Conservation (phyloP, 768 basidiomycete genomes). For the Kwoniella europaea region DNA sequence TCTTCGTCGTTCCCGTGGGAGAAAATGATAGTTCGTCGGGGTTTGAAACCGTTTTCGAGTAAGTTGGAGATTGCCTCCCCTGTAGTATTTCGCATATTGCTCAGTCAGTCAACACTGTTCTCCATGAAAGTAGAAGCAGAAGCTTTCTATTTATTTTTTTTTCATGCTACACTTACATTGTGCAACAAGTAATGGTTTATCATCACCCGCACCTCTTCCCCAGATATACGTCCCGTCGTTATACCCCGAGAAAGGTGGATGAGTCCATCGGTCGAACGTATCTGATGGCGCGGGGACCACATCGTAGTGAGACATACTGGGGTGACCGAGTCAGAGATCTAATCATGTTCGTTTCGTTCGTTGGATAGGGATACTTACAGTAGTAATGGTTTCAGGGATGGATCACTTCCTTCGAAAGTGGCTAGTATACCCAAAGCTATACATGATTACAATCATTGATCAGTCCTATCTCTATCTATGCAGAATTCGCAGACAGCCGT, state of each 20-base stretch:
- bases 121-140: background rate
- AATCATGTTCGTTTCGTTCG: too few species aligned
- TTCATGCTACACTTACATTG: slow-evolving; percentile 39
- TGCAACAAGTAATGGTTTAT: slow-evolving; percentile 54
- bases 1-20: slow-evolving; percentile 56
- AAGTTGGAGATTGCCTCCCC: slow-evolving; percentile 55
- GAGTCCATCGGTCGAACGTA: slow-evolving; percentile 53
- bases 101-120: background rate
- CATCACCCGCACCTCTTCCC: slow-evolving; percentile 53
- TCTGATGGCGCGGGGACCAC: slow-evolving; percentile 53
- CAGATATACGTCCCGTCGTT: slow-evolving; percentile 50
- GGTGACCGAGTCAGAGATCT: background rate
- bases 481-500: too few species aligned
- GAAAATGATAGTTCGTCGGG: slow-evolving; percentile 51
- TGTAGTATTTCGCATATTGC: slow-evolving; percentile 10
- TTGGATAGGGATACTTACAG: slow-evolving; percentile 26
- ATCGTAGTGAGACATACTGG: slow-evolving; percentile 54
- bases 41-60: slow-evolving; percentile 43
- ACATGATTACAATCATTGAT: background rate
- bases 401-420: slow-evolving; percentile 51
- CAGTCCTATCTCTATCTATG: background rate
- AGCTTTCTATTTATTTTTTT: too few species aligned
- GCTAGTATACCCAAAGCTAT: slow-evolving; percentile 49
- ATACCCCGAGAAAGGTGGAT: slow-evolving; percentile 50
- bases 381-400: slow-evolving; percentile 52